phyloP scores from a whole-genome alignment of 2,329 filamentous ascomycete genomes.

The Amauroascus verrucosus region DNA sequence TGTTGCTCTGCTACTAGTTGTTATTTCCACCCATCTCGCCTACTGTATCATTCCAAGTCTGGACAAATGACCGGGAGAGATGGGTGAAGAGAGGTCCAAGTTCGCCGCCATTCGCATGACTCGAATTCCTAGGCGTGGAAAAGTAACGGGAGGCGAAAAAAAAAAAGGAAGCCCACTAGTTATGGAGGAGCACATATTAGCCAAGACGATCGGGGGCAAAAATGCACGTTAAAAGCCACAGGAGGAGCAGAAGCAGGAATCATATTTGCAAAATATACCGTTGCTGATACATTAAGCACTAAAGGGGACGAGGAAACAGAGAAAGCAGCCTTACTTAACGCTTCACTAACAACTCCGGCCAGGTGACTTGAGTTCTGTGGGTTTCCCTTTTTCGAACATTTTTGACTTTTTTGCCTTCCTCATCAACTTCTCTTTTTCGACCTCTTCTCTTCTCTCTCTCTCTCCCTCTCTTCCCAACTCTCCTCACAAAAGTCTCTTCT shows the following conservation, averaged over 20 bases:
- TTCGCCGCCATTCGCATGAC: background rate
- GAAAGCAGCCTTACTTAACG: background rate
- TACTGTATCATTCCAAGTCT: slow-evolving; percentile 6
- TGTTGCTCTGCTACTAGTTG: background rate
- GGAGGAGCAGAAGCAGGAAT: background rate
- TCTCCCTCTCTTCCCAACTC: background rate
- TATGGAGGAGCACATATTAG: background rate
- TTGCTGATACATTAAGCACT: no score
- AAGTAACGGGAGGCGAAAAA: slow-evolving; percentile 10
- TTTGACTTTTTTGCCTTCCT: slow-evolving; percentile 5
- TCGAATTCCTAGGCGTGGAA: background rate
- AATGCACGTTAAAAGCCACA: background rate
- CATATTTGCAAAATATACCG: no score
- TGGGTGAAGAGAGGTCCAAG: background rate
- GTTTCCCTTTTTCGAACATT: background rate
- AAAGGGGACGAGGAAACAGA: background rate
- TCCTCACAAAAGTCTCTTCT: no score
- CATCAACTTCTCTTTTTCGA: background rate
- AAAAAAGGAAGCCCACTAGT: background rate
- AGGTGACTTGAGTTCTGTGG: slow-evolving; percentile 1
- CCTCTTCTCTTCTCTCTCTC: slow-evolving; percentile 3
- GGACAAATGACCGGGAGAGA: background rate
- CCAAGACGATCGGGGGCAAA: background rate
- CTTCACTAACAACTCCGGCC: background rate
- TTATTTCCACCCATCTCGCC: background rate